Evolutionary conservation across 441 rosid genomes (phyloP).

Genomic region (Pelargonium australe): DNA sequence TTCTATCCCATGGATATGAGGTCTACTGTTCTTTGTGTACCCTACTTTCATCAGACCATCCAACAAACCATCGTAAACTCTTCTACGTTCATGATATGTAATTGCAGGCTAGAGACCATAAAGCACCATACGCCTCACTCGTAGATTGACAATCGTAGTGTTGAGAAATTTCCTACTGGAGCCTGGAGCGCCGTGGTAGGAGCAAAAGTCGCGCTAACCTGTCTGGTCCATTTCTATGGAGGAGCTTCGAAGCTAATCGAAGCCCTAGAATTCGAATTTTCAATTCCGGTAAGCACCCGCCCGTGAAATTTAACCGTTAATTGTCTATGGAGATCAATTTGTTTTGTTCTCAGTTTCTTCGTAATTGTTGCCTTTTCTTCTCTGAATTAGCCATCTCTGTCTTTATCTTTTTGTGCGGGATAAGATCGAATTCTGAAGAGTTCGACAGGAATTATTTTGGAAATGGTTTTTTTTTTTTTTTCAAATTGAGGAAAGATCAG

Average conservation of each 20-base stretch:
- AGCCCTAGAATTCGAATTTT: conserved; percentile 3
- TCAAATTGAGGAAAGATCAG: neutral
- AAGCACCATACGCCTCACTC: neutral
- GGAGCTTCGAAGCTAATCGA: neutral
- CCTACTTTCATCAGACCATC: neutral
- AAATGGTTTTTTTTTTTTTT: neutral
- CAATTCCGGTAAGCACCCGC: neutral
- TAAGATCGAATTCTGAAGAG: neutral
- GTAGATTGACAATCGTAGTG: neutral
- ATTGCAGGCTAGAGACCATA: neutral
- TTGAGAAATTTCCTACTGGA: conserved; percentile 1
- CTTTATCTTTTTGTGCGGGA: neutral
- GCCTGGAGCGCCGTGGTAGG: neutral
- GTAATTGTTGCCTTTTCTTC: neutral
- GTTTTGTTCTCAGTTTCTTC: neutral
- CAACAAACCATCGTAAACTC: neutral
- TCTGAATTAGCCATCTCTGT: neutral
- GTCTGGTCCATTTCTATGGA: neutral
- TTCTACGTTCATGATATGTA: neutral
- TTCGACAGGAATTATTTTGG: neutral
- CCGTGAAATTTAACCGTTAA: neutral
- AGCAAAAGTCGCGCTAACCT: neutral
- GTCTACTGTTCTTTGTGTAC: neutral
- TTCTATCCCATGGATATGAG: neutral
- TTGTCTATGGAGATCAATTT: neutral